These are phyloP conservation scores for Pelargonium nanum DNA, from an alignment of 345 rosid species.

Conservation along the genomic window DNA sequence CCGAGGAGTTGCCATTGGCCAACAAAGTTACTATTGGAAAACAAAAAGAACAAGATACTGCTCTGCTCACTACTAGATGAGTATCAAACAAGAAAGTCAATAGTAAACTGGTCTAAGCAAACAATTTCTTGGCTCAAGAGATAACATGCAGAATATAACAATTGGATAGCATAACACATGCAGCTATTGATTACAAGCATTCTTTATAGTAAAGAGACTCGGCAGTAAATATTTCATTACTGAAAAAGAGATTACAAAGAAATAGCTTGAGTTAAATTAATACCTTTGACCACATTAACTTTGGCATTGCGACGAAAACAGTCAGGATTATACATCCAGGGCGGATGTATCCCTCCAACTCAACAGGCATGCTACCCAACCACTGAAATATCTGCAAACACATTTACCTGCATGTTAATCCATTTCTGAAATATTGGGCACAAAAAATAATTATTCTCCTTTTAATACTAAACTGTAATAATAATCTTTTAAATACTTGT, in stretches of 20 bases:
- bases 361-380: slow-evolving; percentile 96
- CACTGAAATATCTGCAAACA: slow-evolving; percentile 74
- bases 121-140: background rate
- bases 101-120: background rate
- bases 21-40: too few relatives aligned
- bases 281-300: slow-evolving; percentile 84
- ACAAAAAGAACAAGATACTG: background rate
- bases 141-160: background rate
- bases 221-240: background rate
- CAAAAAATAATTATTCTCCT: slow-evolving; percentile 9
- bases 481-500: slow-evolving; percentile 72
- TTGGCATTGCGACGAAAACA: slow-evolving; percentile 75
- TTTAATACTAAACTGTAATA: slow-evolving; percentile 56
- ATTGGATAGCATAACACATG: background rate
- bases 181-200: background rate
- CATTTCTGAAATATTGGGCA: slow-evolving; percentile 18
- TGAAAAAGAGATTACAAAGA: background rate
- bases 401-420: slow-evolving; percentile 19
- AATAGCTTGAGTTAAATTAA: slow-evolving; percentile 1
- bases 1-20: too few relatives aligned
- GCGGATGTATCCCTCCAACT: slow-evolving; percentile 90
- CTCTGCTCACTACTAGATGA: background rate
- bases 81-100: background rate
- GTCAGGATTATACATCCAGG: slow-evolving; percentile 97
- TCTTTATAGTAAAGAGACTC: background rate